Conservation (phyloP, 805 yeast species). For the Crinitomyces ghanaensis region DNA sequence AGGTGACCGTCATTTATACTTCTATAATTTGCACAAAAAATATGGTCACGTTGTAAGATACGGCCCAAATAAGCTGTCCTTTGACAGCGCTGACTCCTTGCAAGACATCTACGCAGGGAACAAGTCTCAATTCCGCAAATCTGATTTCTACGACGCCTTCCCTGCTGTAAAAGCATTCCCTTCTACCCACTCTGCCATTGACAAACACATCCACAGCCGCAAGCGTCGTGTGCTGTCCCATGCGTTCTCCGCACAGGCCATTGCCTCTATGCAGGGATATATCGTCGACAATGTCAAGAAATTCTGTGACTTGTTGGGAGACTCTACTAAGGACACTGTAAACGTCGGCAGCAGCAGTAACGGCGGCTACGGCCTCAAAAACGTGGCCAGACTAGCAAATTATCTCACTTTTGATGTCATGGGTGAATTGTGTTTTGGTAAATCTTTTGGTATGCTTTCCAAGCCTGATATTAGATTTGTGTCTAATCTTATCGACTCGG, state of each 20-base stretch:
- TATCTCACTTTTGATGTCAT: conserved; percentile 13
- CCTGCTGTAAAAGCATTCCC: conserved; percentile 14
- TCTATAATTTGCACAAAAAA: conserved; percentile 7
- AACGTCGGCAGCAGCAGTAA: conserved; percentile 6
- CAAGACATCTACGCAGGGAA: conserved; percentile 9
- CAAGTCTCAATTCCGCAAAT: conserved; percentile 10
- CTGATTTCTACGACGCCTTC: conserved; percentile 13
- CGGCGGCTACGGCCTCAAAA: conserved; percentile 12
- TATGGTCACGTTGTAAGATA: conserved; percentile 12
- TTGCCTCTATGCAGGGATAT: conserved; percentile 11
- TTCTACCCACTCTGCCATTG: conserved; percentile 12
- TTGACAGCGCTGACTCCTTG: conserved; percentile 10
- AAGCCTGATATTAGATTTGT: conserved; percentile 10
- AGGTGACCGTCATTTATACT: conserved; percentile 12
- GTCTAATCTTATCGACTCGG: conserved; percentile 10
- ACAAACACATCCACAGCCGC: conserved; percentile 11
- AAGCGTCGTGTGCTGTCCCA: conserved; percentile 14
- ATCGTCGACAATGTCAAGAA: conserved; percentile 9
- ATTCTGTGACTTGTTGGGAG: conserved; percentile 10
- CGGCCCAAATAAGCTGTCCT: conserved; percentile 11
- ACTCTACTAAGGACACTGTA: conserved; percentile 8
- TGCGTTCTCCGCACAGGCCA: conserved; percentile 11
- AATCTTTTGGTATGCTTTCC: conserved; percentile 12
- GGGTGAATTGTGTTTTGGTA: conserved; percentile 14
- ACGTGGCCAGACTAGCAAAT: conserved; percentile 9